Percentiles rank a stretch among this genome's conserved stretches.
phyloP scores from a whole-genome alignment of 1,284 basidiomycete species.

The Sporisorium sorghi region DNA sequence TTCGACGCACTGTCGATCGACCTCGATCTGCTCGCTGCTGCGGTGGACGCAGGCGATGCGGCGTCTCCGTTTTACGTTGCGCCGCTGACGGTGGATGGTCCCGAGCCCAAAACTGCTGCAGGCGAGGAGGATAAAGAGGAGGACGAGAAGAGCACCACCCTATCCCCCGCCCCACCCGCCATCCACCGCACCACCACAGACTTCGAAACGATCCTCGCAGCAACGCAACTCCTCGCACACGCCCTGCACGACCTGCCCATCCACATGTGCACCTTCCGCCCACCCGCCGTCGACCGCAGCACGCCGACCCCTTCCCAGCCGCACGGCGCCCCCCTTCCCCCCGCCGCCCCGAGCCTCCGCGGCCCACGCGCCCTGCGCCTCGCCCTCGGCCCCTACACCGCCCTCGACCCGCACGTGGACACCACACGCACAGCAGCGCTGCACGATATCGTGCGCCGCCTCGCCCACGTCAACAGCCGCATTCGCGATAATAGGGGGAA shows the following conservation, averaged over 20 bases:
- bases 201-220: constrained; percentile 19
- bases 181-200: not conserved
- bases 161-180: not conserved
- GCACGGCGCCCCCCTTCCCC: not conserved
- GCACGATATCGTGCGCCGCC: constrained; percentile 2
- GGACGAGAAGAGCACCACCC: not conserved
- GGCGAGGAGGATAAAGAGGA: not conserved
- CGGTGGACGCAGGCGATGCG: constrained; percentile 19
- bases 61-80: constrained; percentile 32
- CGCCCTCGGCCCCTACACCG: constrained; percentile 10
- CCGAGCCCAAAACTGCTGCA: no score
- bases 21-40: constrained; percentile 12
- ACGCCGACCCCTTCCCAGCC: not conserved
- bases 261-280: constrained; percentile 26
- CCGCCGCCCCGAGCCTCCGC: not conserved
- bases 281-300: not conserved
- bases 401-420: constrained; percentile 11
- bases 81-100: not conserved
- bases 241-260: constrained; percentile 20
- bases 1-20: constrained; percentile 25
- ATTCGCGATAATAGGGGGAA: constrained; percentile 33
- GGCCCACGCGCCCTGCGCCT: constrained; percentile 12
- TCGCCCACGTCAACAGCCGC: constrained; percentile 15
- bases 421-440: constrained; percentile 1
- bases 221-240: constrained; percentile 15